Percentiles rank a stretch among this genome's conserved stretches.
Evolutionary conservation across 2,329 filamentous ascomycete species (phyloP).

Genomic region (Chaetomium globosum): DNA sequence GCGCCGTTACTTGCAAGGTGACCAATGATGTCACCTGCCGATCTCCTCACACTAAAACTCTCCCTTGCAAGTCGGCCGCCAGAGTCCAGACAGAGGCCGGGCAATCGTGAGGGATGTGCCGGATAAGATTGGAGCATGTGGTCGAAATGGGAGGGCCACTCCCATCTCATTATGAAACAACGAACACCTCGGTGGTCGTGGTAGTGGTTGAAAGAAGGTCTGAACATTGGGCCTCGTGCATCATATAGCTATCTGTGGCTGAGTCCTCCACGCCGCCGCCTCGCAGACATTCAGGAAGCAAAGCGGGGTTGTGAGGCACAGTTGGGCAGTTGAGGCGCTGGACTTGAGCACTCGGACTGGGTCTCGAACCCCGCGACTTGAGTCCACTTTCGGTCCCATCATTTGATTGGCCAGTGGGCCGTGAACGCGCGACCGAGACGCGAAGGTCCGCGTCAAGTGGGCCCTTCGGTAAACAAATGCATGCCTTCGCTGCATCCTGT

Average conservation of each 20-base stretch:
- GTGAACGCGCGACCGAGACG: slow-evolving; percentile 30
- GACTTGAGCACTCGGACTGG: slow-evolving; percentile 1
- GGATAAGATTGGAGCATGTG: not conserved
- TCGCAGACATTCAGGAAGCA: slow-evolving; percentile 16
- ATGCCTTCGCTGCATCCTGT: slow-evolving; percentile 30
- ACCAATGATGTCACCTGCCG: slow-evolving; percentile 34
- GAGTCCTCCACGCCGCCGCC: slow-evolving; percentile 6
- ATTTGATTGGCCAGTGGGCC: slow-evolving; percentile 28
- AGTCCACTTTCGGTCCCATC: not conserved
- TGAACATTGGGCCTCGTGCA: slow-evolving; percentile 12
- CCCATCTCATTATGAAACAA: not conserved
- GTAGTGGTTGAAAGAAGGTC: slow-evolving; percentile 8
- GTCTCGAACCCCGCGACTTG: slow-evolving; percentile 13
- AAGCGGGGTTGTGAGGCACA: slow-evolving; percentile 26
- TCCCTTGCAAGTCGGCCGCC: slow-evolving; percentile 7
- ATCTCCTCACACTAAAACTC: slow-evolving; percentile 7
- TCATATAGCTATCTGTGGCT: slow-evolving; percentile 12
- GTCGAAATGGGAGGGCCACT: not conserved
- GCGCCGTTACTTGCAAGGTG: not conserved
- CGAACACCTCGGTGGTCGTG: no score
- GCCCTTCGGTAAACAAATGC: slow-evolving; percentile 34
- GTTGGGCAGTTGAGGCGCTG: slow-evolving; percentile 1
- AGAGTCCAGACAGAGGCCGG: not conserved
- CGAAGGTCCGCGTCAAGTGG: slow-evolving; percentile 33
- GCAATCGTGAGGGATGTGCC: not conserved